phyloP scores from a whole-genome alignment of 164 flowering plant genomes.

The Vitis vinifera region DNA sequence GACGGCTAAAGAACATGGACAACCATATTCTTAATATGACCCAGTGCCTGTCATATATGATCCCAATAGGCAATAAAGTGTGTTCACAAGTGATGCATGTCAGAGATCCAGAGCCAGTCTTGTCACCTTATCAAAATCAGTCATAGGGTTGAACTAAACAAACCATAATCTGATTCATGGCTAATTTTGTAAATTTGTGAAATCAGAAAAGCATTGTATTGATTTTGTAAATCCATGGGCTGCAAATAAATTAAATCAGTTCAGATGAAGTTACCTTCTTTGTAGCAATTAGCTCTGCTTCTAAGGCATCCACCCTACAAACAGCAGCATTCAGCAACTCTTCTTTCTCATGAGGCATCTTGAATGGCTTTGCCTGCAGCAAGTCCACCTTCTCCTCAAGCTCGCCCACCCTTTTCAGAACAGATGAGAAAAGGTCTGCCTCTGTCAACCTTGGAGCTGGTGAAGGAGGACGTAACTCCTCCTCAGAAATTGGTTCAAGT shows the following conservation, averaged over 20 bases:
- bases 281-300: slow-evolving; percentile 44
- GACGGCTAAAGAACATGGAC: no score
- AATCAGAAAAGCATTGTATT: no score
- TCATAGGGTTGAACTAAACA: no score
- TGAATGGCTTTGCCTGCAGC: slow-evolving; percentile 24
- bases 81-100: no score
- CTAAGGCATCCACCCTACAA: slow-evolving; percentile 43
- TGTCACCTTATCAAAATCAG: no score
- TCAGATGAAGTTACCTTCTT: slow-evolving; percentile 27
- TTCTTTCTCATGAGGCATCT: slow-evolving; percentile 45
- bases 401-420: slow-evolving; percentile 28
- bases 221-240: no score
- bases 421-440: slow-evolving; percentile 20
- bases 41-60: no score
- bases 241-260: not conserved
- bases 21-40: no score
- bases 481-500: slow-evolving; percentile 9
- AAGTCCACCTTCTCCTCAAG: slow-evolving; percentile 36
- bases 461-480: slow-evolving; percentile 24
- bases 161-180: no score
- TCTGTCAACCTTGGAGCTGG: slow-evolving; percentile 18
- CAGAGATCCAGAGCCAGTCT: no score
- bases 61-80: no score
- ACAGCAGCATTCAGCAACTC: slow-evolving; percentile 48
- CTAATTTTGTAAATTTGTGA: no score